Percentiles rank a stretch among this genome's conserved stretches.
Conservation (phyloP, 129 eudicot genomes). For the Scalesia atractyloides region DNA sequence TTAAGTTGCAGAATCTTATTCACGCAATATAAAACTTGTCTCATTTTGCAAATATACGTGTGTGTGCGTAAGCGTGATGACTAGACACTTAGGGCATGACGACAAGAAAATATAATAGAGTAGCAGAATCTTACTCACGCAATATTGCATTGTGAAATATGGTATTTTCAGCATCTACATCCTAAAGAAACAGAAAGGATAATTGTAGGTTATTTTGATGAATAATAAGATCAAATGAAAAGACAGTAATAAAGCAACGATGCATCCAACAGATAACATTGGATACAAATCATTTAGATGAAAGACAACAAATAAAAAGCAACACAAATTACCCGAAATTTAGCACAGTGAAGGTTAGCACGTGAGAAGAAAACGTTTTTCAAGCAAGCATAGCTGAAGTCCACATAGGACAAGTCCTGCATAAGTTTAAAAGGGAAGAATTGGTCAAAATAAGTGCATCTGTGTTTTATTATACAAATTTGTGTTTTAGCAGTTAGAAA, state of each 20-base stretch:
- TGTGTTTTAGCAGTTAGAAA: background rate
- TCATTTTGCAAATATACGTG: no score
- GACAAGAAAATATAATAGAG: background rate
- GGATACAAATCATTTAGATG: background rate
- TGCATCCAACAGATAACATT: conserved; percentile 2
- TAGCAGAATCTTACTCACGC: conserved; percentile 72
- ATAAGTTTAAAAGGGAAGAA: conserved; percentile 21
- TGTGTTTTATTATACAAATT: background rate
- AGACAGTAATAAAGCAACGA: background rate
- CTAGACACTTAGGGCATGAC: background rate
- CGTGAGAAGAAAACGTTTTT: conserved; percentile 93
- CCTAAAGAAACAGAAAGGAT: conserved; percentile 39
- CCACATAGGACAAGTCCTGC: conserved; percentile 94
- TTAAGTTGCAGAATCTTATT: conserved; percentile 20
- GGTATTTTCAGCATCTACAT: conserved; percentile 91
- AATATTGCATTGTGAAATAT: conserved; percentile 91
- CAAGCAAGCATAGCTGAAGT: conserved; percentile 88
- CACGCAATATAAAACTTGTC: no score
- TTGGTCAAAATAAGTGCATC: conserved; percentile 3
- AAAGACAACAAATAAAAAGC: background rate
- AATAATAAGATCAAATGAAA: background rate
- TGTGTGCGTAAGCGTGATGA: background rate
- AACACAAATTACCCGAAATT: conserved; percentile 62
- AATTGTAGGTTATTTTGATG: background rate
- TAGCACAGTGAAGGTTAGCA: conserved; percentile 93